These are phyloP conservation scores for Curvularia sp. DNA, from an alignment of 2,329 filamentous ascomycete species.

Conservation along the genomic window DNA sequence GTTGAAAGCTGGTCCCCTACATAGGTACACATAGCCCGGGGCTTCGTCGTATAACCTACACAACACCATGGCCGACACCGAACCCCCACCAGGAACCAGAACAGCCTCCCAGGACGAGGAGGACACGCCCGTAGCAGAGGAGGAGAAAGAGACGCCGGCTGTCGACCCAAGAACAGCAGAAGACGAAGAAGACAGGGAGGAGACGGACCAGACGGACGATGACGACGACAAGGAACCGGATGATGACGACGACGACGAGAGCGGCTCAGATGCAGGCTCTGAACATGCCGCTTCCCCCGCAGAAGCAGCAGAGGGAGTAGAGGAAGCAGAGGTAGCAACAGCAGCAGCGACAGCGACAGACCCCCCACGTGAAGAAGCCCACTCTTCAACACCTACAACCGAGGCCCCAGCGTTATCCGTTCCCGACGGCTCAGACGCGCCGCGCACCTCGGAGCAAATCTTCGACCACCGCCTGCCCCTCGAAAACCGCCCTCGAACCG, in stretches of 20 bases:
- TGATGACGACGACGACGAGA: slow-evolving; percentile 10
- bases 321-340: slow-evolving; percentile 6
- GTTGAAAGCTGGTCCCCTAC: slow-evolving; percentile 20
- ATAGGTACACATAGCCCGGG: slow-evolving; percentile 12
- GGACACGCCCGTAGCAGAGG: slow-evolving; percentile 11
- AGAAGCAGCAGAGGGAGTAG: slow-evolving; percentile 7
- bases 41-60: slow-evolving; percentile 18
- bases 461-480: slow-evolving; percentile 43
- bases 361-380: slow-evolving; percentile 24
- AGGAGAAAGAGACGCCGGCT: neutral
- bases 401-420: slow-evolving; percentile 36
- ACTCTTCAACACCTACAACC: slow-evolving; percentile 30
- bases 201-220: neutral
- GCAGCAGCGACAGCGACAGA: slow-evolving; percentile 20
- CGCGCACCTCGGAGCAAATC: slow-evolving; percentile 44
- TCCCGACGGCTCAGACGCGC: slow-evolving; percentile 37
- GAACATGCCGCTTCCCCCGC: slow-evolving; percentile 27
- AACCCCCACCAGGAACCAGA: slow-evolving; percentile 21
- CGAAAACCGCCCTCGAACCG: slow-evolving; percentile 59
- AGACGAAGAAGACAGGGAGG: slow-evolving; percentile 1
- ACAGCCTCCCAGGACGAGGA: slow-evolving; percentile 9
- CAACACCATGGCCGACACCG: slow-evolving; percentile 47
- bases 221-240: slow-evolving; percentile 17
- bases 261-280: slow-evolving; percentile 26
- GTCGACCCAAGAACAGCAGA: slow-evolving; percentile 14